Conservation (phyloP, 2,329 filamentous ascomycete species). For the Kalaharituber pfeilii region DNA sequence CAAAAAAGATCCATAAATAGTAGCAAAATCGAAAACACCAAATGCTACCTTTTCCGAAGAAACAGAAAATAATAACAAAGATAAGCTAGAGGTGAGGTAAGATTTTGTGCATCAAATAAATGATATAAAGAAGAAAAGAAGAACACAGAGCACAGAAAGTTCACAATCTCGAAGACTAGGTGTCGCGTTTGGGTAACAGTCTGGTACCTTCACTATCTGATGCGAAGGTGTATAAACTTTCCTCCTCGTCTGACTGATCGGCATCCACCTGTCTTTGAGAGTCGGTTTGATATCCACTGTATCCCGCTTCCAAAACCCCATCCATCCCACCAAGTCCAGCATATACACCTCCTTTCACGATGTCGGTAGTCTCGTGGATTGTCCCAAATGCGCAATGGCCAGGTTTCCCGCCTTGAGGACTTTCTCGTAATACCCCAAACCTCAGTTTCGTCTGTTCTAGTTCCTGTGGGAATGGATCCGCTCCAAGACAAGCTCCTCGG, state of each 20-base stretch:
- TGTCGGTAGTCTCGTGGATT: conserved; percentile 26
- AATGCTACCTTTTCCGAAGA: no score
- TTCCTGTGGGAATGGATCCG: conserved; percentile 29
- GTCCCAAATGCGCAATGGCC: conserved; percentile 29
- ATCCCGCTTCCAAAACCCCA: background rate
- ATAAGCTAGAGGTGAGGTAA: no score
- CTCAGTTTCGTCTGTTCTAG: conserved; percentile 26
- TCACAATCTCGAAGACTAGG: no score
- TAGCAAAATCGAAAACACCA: no score
- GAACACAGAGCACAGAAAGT: no score
- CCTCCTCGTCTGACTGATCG: background rate
- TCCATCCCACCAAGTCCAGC: background rate
- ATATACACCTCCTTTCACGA: conserved; percentile 27
- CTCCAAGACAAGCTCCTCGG: conserved; percentile 26
- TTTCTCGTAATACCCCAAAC: conserved; percentile 28
- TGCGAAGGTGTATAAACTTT: background rate
- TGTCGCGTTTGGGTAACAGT: no score
- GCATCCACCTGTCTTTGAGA: background rate
- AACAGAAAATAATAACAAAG: no score
- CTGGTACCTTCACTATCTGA: no score
- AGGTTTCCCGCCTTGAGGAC: conserved; percentile 20
- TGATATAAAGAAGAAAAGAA: no score
- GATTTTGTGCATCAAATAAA: no score
- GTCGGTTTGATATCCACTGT: background rate
- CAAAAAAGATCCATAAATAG: no score